Conservation (phyloP, 345 rosid genomes). For the Citrus glauca region DNA sequence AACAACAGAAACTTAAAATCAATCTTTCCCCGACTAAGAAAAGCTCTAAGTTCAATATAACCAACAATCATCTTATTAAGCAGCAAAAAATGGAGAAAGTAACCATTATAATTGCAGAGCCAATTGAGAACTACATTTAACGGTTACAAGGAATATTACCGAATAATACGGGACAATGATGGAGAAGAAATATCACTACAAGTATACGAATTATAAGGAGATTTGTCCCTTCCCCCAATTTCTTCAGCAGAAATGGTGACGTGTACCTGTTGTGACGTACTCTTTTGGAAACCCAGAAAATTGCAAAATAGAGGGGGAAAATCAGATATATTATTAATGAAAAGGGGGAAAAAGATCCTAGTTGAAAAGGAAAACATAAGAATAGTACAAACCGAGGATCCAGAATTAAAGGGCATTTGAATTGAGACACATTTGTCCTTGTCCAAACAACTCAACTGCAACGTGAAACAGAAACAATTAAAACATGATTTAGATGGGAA, state of each 20-base stretch:
- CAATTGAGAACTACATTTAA: not conserved
- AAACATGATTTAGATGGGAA: not conserved
- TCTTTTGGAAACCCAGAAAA: conserved; percentile 45
- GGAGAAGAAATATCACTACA: conserved; percentile 69
- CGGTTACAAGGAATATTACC: conserved; percentile 42
- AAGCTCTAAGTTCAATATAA: not conserved
- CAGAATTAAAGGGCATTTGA: conserved; percentile 61
- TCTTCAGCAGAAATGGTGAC: conserved; percentile 84
- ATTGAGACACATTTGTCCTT: conserved; percentile 70
- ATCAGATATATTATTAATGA: not conserved
- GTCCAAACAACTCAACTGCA: conserved; percentile 60
- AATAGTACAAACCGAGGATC: conserved; percentile 47
- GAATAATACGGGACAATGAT: conserved; percentile 61
- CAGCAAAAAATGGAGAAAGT: not conserved
- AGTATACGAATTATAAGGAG: conserved; percentile 69
- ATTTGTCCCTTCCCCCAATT: conserved; percentile 78
- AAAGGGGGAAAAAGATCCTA: not conserved
- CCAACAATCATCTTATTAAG: not conserved
- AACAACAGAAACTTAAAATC: not conserved
- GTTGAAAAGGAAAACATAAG: conserved; percentile 13
- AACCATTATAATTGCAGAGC: not conserved
- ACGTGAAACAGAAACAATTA: conserved; percentile 13
- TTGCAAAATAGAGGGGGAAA: not conserved
- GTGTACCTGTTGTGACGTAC: conserved; percentile 53
- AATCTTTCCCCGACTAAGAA: not conserved